phyloP scores from a whole-genome alignment of 1,139 yeast genomes.

The Pichia sp. region DNA sequence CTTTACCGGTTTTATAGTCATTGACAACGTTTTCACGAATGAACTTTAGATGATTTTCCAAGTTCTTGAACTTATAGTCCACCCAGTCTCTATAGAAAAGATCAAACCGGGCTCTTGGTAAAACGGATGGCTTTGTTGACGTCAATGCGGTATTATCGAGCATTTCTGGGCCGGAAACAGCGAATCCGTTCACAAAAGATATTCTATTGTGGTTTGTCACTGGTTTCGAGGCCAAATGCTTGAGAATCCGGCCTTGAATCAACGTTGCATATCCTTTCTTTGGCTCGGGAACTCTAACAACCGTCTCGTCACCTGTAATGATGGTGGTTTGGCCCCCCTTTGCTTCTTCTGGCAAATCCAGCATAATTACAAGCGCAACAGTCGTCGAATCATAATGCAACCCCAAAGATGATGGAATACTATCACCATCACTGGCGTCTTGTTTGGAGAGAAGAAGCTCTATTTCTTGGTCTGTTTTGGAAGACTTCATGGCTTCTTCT shows the following conservation, averaged over 20 bases:
- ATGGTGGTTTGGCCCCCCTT: slow-evolving; percentile 33
- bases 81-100: slow-evolving; percentile 31
- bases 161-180: slow-evolving; percentile 25
- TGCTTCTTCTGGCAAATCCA: slow-evolving; percentile 27
- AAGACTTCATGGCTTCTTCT: slow-evolving; percentile 6
- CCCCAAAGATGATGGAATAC: slow-evolving; percentile 23
- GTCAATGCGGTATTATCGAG: slow-evolving; percentile 28
- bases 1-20: slow-evolving; percentile 15
- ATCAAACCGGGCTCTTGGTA: slow-evolving; percentile 28
- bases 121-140: slow-evolving; percentile 30
- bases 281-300: slow-evolving; percentile 29
- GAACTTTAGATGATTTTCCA: slow-evolving; percentile 28
- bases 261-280: slow-evolving; percentile 29
- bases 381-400: slow-evolving; percentile 31
- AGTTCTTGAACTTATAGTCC: slow-evolving; percentile 28
- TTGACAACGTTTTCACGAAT: slow-evolving; percentile 21
- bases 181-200: slow-evolving; percentile 22
- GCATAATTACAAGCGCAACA: slow-evolving; percentile 29
- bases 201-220: slow-evolving; percentile 29
- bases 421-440: slow-evolving; percentile 17
- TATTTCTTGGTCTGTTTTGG: slow-evolving; percentile 15
- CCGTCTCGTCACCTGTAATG: slow-evolving; percentile 27
- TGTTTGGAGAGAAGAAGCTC: slow-evolving; percentile 5
- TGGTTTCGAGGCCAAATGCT: slow-evolving; percentile 31
- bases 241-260: slow-evolving; percentile 30